Conservation (phyloP, 176 grass and related monocot species). For the Phragmites australis region DNA sequence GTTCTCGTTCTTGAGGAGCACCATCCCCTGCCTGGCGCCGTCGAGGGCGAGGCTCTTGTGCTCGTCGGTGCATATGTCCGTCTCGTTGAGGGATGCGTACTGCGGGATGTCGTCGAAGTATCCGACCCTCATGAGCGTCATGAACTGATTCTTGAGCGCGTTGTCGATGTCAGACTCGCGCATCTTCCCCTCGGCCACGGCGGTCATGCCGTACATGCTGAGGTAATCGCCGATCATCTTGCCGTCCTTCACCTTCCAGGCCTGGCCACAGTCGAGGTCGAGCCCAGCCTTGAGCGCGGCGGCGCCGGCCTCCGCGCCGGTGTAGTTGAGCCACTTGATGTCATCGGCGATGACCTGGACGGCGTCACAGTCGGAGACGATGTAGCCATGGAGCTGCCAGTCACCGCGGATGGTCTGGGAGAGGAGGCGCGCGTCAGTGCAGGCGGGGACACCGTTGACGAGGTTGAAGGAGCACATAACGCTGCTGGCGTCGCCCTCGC, state of each 20-base stretch:
- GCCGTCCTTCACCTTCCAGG: not conserved
- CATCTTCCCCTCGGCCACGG: slow-evolving; percentile 8
- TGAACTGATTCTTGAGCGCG: slow-evolving; percentile 29
- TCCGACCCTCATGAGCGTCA: slow-evolving; percentile 49
- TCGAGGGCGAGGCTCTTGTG: slow-evolving; percentile 31
- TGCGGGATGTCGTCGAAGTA: slow-evolving; percentile 39
- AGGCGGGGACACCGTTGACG: slow-evolving; percentile 40
- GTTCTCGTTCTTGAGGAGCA: slow-evolving; percentile 42
- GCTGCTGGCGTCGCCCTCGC: slow-evolving; percentile 32
- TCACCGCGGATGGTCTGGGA: slow-evolving; percentile 19
- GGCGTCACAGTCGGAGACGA: slow-evolving; percentile 47
- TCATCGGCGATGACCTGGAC: slow-evolving; percentile 15
- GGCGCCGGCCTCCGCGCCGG: slow-evolving; percentile 29
- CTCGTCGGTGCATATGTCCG: slow-evolving; percentile 28
- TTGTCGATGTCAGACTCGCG: slow-evolving; percentile 35
- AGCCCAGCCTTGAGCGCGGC: slow-evolving; percentile 31
- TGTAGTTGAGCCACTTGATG: slow-evolving; percentile 19
- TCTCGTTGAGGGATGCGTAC: not conserved
- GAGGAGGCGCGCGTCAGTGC: slow-evolving; percentile 42
- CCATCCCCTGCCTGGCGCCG: slow-evolving; percentile 29
- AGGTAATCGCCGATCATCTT: not conserved
- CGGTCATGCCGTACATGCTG: not conserved
- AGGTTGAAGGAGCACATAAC: slow-evolving; percentile 58
- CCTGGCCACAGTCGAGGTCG: slow-evolving; percentile 31
- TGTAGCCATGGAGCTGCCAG: slow-evolving; percentile 45